Evolutionary conservation across 176 grass and related monocot genomes (phyloP).

Genomic region (Zoysia pacifica): DNA sequence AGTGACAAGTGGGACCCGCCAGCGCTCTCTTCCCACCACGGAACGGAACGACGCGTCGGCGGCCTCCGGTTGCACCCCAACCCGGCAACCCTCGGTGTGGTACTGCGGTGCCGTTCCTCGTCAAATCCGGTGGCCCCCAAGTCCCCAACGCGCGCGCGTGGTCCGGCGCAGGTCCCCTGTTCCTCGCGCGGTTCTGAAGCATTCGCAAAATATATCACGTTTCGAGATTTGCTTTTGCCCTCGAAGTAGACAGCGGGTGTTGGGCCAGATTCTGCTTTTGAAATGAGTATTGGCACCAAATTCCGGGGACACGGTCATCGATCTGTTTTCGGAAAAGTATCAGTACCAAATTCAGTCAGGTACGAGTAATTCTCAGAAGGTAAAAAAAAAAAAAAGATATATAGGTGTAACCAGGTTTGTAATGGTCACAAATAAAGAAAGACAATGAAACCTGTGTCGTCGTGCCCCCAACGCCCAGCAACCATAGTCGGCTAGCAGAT

Average conservation of each 20-base stretch:
- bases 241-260: background rate
- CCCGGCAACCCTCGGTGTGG: too few species aligned
- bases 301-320: background rate
- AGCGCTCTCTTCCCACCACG: background rate
- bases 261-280: background rate
- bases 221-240: background rate
- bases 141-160: background rate
- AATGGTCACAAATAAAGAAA: background rate
- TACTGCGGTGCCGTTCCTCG: background rate
- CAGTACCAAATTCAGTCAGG: background rate
- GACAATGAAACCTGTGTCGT: background rate
- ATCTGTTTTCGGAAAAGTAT: background rate
- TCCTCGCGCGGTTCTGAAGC: slow-evolving; percentile 22
- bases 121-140: background rate
- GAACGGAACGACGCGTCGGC: slow-evolving; percentile 12
- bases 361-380: background rate
- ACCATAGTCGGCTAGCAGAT: slow-evolving; percentile 6
- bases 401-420: background rate
- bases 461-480: background rate
- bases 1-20: background rate
- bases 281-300: too few species aligned
- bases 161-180: background rate
- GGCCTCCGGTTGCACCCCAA: background rate
- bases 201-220: slow-evolving; percentile 14
- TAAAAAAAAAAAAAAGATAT: background rate